Evolutionary conservation across 2,329 filamentous ascomycete genomes (phyloP), one percentile per base, ranked within the genome.

Genomic region (Fusarium coicis): DNA sequence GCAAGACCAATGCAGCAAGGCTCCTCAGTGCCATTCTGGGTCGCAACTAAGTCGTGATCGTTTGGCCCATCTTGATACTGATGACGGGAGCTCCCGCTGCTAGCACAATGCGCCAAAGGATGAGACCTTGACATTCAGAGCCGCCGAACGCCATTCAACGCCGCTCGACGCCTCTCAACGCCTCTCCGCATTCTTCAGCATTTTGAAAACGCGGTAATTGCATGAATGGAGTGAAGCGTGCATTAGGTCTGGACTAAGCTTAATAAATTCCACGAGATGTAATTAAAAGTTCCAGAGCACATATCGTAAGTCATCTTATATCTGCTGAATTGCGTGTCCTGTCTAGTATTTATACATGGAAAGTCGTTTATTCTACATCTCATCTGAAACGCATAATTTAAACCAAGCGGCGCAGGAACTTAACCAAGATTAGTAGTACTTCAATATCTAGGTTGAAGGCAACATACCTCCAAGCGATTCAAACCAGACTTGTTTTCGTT

Each of bases 1-100:
- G 16, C 5, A 23, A 9, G 28, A 14, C 10, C 1, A 18, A 18
- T 1, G 5, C 1, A 4, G 15, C 4, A 4, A 9, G 19, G 46
- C 10, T 30, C 7, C 10, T 12, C 10, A 32, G 2, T 49, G 46
- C 10, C 5, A 0, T n/a, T 49, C 12, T 32, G 10, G 15, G 15
- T 4, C 15, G n/a, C 5, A 7, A 30, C 14, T 16, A 7, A 49
- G 19, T 16, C 5, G 15, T n/a, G 4, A 7, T 5, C 3, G 7
- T n/a, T 1, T 32, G 28, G 9, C 10, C 10, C 30, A 32, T 32
- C 30, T 32, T 32, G 15, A 15, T 16, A 23, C 46, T 23, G 47
- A 2, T 14, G 2, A 19, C 47, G 47, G 30, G 47, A 50, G 30
- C 21, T 34, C 47, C 47, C 30, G 47, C 15, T 19, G 8, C 16